Base-by-base conservation (phyloP, 2,329 filamentous ascomycete genomes). In the Aspergillus sp. region DNA sequence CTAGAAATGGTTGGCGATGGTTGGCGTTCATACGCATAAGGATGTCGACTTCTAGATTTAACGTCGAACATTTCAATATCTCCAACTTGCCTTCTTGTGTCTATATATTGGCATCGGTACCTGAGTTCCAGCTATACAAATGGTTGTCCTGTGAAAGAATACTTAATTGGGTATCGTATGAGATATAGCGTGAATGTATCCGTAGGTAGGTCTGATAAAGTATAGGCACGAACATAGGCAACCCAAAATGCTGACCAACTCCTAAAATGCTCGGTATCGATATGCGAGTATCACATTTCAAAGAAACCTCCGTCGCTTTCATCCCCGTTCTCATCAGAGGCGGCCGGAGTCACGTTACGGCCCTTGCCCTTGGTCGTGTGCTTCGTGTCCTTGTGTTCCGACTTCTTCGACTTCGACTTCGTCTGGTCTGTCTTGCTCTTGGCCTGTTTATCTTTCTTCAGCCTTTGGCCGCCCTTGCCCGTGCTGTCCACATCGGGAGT, bases 281-380 rank as follows among this genome's bases (percentile, higher is more conserved):
- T 43, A n/a, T 35, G 45, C 33, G 20, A 36, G 17, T 35, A 22
- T 51, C 47, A 62, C 50, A 64, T 56, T 50, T 73, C 72, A 47
- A 74, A 74, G 59, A 74, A 74, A 5, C 70, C 72, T n/a, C 69
- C 71, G 49, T 74, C 72, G 49, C 70, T 71, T 11, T 69, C 66
- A 11, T 67, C 63, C 14, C 52, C 60, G 9, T 54, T 49, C 14
- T 58, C 57, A 16, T 57, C 49, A 6, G 54, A 40, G 30, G 47
- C 51, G n/a, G 57, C 50, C 7, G 51, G 49, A 47, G 42, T 55
- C 40, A 24, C 24, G 22, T 40, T 32, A 8, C 50, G 36, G 11
- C 47, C 42, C 41, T 45, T 50, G 13, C 16, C 38, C 9, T 26
- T 10, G 9, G 45, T 19, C 11, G 22, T 22, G 35, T 35, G 33